Evolutionary conservation across 2,329 filamentous ascomycete genomes (phyloP).

Genomic region (Botrytis aclada): DNA sequence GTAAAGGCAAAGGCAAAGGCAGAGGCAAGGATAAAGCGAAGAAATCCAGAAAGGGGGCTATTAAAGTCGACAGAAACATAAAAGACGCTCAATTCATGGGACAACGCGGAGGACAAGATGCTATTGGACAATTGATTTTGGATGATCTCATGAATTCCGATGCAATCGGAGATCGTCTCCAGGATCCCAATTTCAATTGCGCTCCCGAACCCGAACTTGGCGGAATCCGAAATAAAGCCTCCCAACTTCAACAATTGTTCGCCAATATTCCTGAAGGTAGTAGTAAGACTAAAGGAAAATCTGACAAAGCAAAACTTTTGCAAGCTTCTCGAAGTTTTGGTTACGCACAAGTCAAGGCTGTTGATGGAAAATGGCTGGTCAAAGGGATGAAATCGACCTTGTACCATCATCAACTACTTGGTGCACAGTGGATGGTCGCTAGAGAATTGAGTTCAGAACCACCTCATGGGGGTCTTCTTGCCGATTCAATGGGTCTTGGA

Average conservation of each 20-base stretch:
- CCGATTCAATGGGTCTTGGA: conserved; percentile 62
- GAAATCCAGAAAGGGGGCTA: conserved; percentile 7
- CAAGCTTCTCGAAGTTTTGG: conserved; percentile 45
- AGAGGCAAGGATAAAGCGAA: conserved; percentile 14
- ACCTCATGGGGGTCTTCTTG: conserved; percentile 54
- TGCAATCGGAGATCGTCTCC: conserved; percentile 28
- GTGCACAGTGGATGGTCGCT: conserved; percentile 51
- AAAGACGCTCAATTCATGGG: background rate
- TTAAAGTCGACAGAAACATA: conserved; percentile 15
- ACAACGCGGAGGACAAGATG: conserved; percentile 21
- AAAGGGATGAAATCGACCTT: conserved; percentile 48
- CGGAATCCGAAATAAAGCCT: conserved; percentile 24
- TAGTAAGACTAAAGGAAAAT: conserved; percentile 21
- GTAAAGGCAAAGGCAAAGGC: conserved; percentile 22
- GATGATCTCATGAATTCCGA: conserved; percentile 26
- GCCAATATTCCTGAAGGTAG: conserved; percentile 30
- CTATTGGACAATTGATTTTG: conserved; percentile 27
- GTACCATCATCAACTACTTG: conserved; percentile 50
- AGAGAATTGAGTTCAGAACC: conserved; percentile 43
- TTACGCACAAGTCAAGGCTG: conserved; percentile 36
- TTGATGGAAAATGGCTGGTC: conserved; percentile 42
- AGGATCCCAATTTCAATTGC: conserved; percentile 27
- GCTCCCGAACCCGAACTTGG: conserved; percentile 26
- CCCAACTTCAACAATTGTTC: conserved; percentile 31
- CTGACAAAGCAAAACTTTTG: conserved; percentile 41